Evolutionary conservation across 2,329 filamentous ascomycete genomes (phyloP).

Genomic region (Sporothrix euskadiensis): DNA sequence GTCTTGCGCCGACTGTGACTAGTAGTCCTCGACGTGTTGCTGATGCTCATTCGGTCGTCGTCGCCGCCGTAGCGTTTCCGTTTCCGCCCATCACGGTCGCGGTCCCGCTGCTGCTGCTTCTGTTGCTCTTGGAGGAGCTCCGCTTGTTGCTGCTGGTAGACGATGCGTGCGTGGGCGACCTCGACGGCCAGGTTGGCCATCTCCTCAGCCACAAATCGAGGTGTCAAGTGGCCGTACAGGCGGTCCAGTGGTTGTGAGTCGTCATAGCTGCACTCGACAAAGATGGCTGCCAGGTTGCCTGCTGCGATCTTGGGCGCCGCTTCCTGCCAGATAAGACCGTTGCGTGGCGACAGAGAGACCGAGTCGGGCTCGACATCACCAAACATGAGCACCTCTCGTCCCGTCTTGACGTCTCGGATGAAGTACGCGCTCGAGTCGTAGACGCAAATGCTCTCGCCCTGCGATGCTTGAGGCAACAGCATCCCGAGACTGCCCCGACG

Average conservation of each 20-base stretch:
- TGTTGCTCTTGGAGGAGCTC: neutral
- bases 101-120: slow-evolving; percentile 23
- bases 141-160: slow-evolving; percentile 22
- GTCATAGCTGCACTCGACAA: slow-evolving; percentile 95
- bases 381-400: slow-evolving; percentile 84
- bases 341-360: slow-evolving; percentile 77
- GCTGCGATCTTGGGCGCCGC: slow-evolving; percentile 80
- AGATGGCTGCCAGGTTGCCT: slow-evolving; percentile 74
- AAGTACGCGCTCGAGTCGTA: slow-evolving; percentile 94
- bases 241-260: slow-evolving; percentile 74
- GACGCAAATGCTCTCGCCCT: slow-evolving; percentile 61
- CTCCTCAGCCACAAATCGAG: slow-evolving; percentile 78
- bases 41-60: slow-evolving; percentile 36
- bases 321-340: slow-evolving; percentile 79
- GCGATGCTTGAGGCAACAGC: neutral
- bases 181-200: slow-evolving; percentile 69
- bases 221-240: slow-evolving; percentile 87
- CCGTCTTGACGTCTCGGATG: slow-evolving; percentile 71
- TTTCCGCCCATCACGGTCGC: slow-evolving; percentile 53
- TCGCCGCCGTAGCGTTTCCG: slow-evolving; percentile 59
- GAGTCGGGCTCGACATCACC: slow-evolving; percentile 94
- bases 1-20: slow-evolving; percentile 31
- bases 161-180: slow-evolving; percentile 58
- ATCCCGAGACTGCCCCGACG: slow-evolving; percentile 23
- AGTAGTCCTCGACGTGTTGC: slow-evolving; percentile 8